Percentiles rank a stretch among this genome's conserved stretches.
Evolutionary conservation across 2,329 filamentous ascomycete species (phyloP).

Genomic region (Peltaster fructicola): DNA sequence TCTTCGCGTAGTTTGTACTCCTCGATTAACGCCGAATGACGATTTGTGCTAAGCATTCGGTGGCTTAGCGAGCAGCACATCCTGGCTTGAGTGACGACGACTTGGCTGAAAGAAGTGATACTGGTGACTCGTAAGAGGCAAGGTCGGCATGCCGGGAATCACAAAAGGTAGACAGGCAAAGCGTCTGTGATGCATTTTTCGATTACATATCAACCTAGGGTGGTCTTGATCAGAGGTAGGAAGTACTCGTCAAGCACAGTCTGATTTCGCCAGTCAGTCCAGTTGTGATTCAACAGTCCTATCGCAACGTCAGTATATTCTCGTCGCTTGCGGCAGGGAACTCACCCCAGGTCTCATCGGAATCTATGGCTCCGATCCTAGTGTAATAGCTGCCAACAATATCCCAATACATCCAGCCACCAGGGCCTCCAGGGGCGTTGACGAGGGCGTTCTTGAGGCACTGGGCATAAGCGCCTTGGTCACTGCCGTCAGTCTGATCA

Average conservation of each 20-base stretch:
- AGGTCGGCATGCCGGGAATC: too few species aligned
- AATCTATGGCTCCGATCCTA: slow-evolving; percentile 34
- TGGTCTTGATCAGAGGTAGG: slow-evolving; percentile 7
- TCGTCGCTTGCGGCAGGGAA: slow-evolving; percentile 1
- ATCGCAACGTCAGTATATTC: not conserved
- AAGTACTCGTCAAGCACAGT: slow-evolving; percentile 7
- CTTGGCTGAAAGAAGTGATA: too few species aligned
- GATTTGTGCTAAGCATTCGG: too few species aligned
- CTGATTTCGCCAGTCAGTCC: slow-evolving; percentile 22
- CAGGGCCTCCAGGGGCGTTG: slow-evolving; percentile 27
- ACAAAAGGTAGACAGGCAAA: too few species aligned
- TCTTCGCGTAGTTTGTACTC: too few species aligned
- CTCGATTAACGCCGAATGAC: too few species aligned
- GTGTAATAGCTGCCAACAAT: slow-evolving; percentile 36
- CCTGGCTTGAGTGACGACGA: too few species aligned
- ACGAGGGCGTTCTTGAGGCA: slow-evolving; percentile 36
- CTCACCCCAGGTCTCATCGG: slow-evolving; percentile 36
- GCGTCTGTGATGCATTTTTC: too few species aligned
- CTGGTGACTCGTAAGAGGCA: too few species aligned
- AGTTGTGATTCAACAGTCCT: slow-evolving; percentile 37
- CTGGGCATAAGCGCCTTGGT: slow-evolving; percentile 32
- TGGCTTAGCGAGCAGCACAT: too few species aligned
- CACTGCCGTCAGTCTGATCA: slow-evolving; percentile 29
- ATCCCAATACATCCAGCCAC: slow-evolving; percentile 40
- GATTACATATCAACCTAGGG: too few species aligned